Evolutionary conservation across 2,329 filamentous ascomycete genomes (phyloP), one percentile per base, ranked within the genome.

Genomic region (Fusarium fracticaudum): DNA sequence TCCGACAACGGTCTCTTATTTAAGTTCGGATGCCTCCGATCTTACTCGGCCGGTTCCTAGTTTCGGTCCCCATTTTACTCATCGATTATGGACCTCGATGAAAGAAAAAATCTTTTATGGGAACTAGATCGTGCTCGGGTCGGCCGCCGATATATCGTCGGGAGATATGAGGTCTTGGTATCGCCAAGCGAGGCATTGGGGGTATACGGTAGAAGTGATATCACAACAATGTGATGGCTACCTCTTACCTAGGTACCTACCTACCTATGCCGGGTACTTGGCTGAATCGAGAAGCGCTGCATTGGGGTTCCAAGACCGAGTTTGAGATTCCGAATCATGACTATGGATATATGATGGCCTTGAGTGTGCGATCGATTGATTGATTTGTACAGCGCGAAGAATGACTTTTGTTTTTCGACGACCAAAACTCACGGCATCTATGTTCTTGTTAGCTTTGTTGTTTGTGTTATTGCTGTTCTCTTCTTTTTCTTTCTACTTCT

Each of bases 401-500:
- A 71, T 61, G 66, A 45, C 53, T 50, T 67, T 68, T 37, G 13
- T 59, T 47, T 37, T 31, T 59, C 33, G 38, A 44, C 51, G 26
- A 45, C 57, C 61, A 66, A 72, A 73, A 76, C 61, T 51, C 62
- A 69, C 70, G 64, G 71, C 77, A 75, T 76, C 69, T 73, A 61
- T 55, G 35, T 55, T 57, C 43, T 58, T 71, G 41, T 61, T 54
- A 53, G 40, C 44, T 57, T 76, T 67, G 37, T 67, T 67, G 60
- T 61, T 71, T 54, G 20, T 54, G 40, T 68, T 61, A 45, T 51
- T 57, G 53, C 15, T 35, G 14, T 24, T 24, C 24, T 35, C 41
- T 54, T 48, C 47, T 35, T 15, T 55, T 55, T 55, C 51, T 14
- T 41, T 41, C 51, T 40, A 55, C 51, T 41, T n/a, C 24, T 41